Percentiles rank a stretch among this genome's conserved stretches.
Conservation (phyloP, 2,329 filamentous ascomycete species). For the Monosporascus sp. region DNA sequence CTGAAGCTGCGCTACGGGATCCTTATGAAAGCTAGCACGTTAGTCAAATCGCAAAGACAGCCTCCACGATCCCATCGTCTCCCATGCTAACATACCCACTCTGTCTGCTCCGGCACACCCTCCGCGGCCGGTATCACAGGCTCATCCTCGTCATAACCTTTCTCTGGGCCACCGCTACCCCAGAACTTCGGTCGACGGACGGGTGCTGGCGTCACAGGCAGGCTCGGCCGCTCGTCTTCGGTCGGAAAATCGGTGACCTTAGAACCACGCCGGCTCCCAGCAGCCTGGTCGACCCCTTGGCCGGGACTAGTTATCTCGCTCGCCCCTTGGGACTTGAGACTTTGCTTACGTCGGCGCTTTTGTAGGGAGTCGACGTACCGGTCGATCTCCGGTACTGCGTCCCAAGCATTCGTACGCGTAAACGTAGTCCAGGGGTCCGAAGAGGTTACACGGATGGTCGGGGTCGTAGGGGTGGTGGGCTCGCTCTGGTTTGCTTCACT, state of each 20-base stretch:
- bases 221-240: constrained; percentile 74
- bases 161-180: constrained; percentile 42
- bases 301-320: constrained; percentile 18
- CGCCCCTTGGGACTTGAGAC: constrained; percentile 24
- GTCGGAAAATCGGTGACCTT: constrained; percentile 85
- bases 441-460: constrained; percentile 40
- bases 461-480: constrained; percentile 43
- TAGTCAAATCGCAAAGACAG: constrained; percentile 53
- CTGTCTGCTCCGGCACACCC: constrained; percentile 79
- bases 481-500: constrained; percentile 35
- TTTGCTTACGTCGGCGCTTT: constrained; percentile 44
- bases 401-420: constrained; percentile 84
- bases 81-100: constrained; percentile 83
- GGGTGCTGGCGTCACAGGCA: constrained; percentile 86
- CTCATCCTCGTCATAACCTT: constrained; percentile 43
- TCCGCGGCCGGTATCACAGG: constrained; percentile 67
- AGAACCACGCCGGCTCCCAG: constrained; percentile 39
- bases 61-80: constrained; percentile 43
- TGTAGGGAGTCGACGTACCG: constrained; percentile 77
- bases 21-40: constrained; percentile 52
- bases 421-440: constrained; percentile 69
- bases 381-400: constrained; percentile 82
- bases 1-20: constrained; percentile 65
- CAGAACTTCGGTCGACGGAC: constrained; percentile 65
- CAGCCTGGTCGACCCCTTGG: constrained; percentile 28